These are phyloP conservation scores for Kingdonia uniflora DNA, from an alignment of 164 flowering plant species.

Conservation along the genomic window DNA sequence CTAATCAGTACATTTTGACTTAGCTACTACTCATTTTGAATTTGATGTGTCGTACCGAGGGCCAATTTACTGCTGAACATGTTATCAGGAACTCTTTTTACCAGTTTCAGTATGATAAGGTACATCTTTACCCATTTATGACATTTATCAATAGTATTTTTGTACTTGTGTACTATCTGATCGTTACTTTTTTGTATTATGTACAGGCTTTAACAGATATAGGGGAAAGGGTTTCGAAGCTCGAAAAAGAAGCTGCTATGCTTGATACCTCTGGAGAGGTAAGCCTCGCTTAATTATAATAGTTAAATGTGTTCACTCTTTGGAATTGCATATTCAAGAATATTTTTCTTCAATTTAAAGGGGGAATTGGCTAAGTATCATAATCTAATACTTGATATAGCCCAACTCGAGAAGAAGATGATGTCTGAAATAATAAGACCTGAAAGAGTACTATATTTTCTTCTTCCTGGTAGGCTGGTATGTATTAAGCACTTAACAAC, in stretches of 20 bases:
- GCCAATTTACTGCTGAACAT: slow-evolving; percentile 98
- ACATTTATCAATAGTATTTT: neutral
- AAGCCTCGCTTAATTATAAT: neutral
- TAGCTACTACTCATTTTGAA: slow-evolving; percentile 92
- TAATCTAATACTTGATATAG: slow-evolving; percentile 64
- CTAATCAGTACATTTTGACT: slow-evolving; percentile 92
- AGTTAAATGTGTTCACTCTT: neutral
- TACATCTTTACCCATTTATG: slow-evolving; percentile 12
- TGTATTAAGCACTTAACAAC: slow-evolving; percentile 10
- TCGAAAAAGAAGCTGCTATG: slow-evolving; percentile 80
- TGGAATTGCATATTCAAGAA: slow-evolving; percentile 1
- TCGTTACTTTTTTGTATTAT: neutral
- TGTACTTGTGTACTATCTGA: neutral
- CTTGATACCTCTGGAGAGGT: slow-evolving; percentile 96
- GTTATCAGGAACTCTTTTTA: slow-evolving; percentile 93
- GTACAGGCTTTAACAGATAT: slow-evolving; percentile 82
- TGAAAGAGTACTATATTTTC: slow-evolving; percentile 76
- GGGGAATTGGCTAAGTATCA: slow-evolving; percentile 86
- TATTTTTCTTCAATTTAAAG: slow-evolving; percentile 25
- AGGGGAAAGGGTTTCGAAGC: slow-evolving; percentile 58
- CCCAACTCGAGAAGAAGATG: slow-evolving; percentile 80
- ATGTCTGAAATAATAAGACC: slow-evolving; percentile 92
- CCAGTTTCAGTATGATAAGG: slow-evolving; percentile 99
- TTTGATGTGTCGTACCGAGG: slow-evolving; percentile 96
- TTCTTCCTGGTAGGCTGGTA: slow-evolving; percentile 90